Evolutionary conservation across 1,284 basidiomycete species (phyloP).

Genomic region (Takashimella koratensis): DNA sequence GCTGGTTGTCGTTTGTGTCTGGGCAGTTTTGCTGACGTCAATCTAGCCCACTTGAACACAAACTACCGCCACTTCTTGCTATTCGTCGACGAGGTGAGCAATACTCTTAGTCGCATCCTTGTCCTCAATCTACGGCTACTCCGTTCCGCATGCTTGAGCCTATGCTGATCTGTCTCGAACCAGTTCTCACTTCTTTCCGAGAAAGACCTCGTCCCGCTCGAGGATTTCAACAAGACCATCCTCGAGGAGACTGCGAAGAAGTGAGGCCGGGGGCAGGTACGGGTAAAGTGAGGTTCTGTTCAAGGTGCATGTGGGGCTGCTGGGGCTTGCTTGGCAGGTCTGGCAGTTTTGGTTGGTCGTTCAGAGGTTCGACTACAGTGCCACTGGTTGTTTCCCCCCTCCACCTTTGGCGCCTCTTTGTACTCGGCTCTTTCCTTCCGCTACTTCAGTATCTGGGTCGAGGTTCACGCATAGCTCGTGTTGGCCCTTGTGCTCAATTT

Average conservation of each 20-base stretch:
- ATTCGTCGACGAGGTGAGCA: constrained; percentile 85
- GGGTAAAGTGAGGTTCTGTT: too few relatives aligned
- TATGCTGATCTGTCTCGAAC: constrained; percentile 3
- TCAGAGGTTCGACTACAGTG: too few relatives aligned
- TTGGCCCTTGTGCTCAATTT: too few relatives aligned
- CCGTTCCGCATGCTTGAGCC: background rate
- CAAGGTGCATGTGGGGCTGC: too few relatives aligned
- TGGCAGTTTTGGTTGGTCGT: too few relatives aligned
- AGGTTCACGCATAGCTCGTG: too few relatives aligned
- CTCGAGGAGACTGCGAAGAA: constrained; percentile 60
- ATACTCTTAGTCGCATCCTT: constrained; percentile 8
- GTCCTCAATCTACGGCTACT: background rate
- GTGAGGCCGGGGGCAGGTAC: too few relatives aligned
- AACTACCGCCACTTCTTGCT: constrained; percentile 98
- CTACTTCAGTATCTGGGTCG: too few relatives aligned
- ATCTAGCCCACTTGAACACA: constrained; percentile 90
- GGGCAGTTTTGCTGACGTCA: background rate
- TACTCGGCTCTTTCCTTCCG: too few relatives aligned
- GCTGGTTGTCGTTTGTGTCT: background rate
- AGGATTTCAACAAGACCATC: constrained; percentile 95
- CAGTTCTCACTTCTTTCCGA: constrained; percentile 96
- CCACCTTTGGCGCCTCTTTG: too few relatives aligned
- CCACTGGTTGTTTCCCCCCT: too few relatives aligned
- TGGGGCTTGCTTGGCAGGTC: too few relatives aligned
- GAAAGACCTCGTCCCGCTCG: constrained; percentile 91